A percentile compares a stretch with the other conserved stretches of the same genome.
Evolutionary conservation across 805 yeast species (phyloP).

Genomic region (Barnettozyma populi): DNA sequence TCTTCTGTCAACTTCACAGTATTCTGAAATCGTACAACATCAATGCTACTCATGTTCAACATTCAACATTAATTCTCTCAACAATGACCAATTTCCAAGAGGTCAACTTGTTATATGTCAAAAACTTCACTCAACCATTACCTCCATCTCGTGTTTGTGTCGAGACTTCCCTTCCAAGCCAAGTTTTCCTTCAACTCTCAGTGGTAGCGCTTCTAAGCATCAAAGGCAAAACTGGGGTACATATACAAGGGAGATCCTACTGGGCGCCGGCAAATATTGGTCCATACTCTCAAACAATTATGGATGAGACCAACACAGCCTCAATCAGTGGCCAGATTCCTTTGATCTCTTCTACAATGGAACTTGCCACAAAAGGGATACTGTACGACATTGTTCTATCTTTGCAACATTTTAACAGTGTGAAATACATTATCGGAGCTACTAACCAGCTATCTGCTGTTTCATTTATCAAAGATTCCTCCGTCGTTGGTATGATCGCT

Average conservation of each 20-base stretch:
- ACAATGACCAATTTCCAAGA: constrained; percentile 60
- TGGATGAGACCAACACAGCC: constrained; percentile 41
- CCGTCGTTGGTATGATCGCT: constrained; percentile 28
- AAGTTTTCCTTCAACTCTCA: constrained; percentile 49
- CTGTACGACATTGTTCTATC: constrained; percentile 45
- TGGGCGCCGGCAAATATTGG: constrained; percentile 99
- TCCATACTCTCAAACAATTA: constrained; percentile 86
- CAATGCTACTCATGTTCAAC: constrained; percentile 45
- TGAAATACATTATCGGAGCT: constrained; percentile 50
- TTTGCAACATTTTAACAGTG: constrained; percentile 67
- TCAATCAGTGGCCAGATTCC: constrained; percentile 93
- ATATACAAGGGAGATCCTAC: constrained; percentile 87
- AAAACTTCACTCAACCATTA: constrained; percentile 48
- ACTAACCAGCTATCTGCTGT: constrained; percentile 40
- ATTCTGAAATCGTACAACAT: constrained; percentile 30
- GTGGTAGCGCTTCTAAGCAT: constrained; percentile 40
- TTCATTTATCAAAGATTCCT: constrained; percentile 45
- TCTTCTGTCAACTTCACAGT: constrained; percentile 40
- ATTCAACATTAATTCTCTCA: constrained; percentile 52
- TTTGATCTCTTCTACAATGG: constrained; percentile 68
- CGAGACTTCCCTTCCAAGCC: constrained; percentile 45
- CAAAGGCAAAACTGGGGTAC: constrained; percentile 58
- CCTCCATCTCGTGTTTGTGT: constrained; percentile 93
- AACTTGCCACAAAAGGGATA: constrained; percentile 27
- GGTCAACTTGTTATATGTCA: constrained; percentile 58